These are phyloP conservation scores for Solanum hybrid DNA, from an alignment of 305 asterid species.

Conservation along the genomic window DNA sequence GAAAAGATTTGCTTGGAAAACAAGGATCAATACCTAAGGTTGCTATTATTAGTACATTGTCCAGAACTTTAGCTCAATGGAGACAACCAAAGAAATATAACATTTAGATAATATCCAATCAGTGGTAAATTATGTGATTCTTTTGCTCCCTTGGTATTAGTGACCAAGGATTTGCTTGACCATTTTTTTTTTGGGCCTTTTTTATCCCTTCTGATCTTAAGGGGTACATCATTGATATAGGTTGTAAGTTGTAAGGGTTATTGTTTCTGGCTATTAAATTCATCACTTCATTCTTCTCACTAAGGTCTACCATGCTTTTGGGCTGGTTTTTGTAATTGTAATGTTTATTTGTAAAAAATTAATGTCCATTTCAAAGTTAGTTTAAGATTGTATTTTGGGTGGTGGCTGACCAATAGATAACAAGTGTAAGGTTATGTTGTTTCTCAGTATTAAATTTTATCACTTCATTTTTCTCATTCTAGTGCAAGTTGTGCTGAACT, in stretches of 20 bases:
- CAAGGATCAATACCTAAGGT: conserved; percentile 38
- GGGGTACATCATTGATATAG: background rate
- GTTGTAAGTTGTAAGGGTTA: conserved; percentile 9
- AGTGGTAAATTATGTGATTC: conserved; percentile 25
- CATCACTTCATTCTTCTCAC: conserved; percentile 30
- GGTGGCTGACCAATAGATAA: background rate
- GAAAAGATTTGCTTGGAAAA: conserved; percentile 61
- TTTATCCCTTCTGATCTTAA: background rate
- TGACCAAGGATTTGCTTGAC: conserved; percentile 19
- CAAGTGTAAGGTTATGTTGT: background rate
- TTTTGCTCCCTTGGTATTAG: conserved; percentile 16
- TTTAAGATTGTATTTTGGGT: background rate
- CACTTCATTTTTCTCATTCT: conserved; percentile 15
- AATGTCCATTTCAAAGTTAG: conserved; percentile 8
- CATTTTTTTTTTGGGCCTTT: background rate
- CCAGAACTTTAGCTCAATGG: conserved; percentile 48
- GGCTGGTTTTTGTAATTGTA: conserved; percentile 34
- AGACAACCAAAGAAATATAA: conserved; percentile 69
- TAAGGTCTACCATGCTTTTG: conserved; percentile 7
- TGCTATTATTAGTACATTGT: conserved; percentile 45
- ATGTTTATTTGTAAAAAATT: conserved; percentile 21
- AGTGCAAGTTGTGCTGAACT: conserved; percentile 9
- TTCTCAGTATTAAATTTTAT: conserved; percentile 9
- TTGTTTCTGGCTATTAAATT: conserved; percentile 14
- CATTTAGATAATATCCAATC: conserved; percentile 27